phyloP scores from a whole-genome alignment of 2,329 filamentous ascomycete genomes.

The Arthrobotrys conoides region DNA sequence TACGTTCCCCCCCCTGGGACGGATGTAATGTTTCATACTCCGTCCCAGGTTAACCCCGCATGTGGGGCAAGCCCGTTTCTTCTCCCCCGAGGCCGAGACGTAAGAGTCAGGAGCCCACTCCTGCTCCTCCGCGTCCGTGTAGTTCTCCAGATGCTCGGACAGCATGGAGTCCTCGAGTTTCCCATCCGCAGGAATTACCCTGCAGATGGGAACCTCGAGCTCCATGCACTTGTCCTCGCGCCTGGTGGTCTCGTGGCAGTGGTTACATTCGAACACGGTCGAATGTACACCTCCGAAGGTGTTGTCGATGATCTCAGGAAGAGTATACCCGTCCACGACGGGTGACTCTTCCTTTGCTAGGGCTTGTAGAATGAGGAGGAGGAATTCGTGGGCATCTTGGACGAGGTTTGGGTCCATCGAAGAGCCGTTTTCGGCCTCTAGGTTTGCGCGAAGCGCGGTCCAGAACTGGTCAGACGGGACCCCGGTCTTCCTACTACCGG shows the following conservation, averaged over 20 bases:
- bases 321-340: conserved; percentile 41
- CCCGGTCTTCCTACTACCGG: conserved; percentile 34
- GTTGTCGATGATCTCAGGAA: conserved; percentile 46
- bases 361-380: conserved; percentile 47
- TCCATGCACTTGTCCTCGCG: conserved; percentile 56
- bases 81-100: conserved; percentile 21
- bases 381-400: conserved; percentile 58
- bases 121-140: conserved; percentile 38
- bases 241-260: conserved; percentile 43
- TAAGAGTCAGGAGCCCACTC: conserved; percentile 46
- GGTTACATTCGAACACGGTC: conserved; percentile 53
- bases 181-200: conserved; percentile 36
- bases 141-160: conserved; percentile 35
- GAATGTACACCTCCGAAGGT: conserved; percentile 44
- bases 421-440: conserved; percentile 37
- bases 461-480: conserved; percentile 51
- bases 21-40: conserved; percentile 49
- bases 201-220: conserved; percentile 52
- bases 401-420: conserved; percentile 50
- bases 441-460: conserved; percentile 50
- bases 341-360: conserved; percentile 19
- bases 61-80: conserved; percentile 39
- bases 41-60: conserved; percentile 40
- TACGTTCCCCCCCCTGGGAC: conserved; percentile 45
- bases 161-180: conserved; percentile 25